These are phyloP conservation scores for Phoma sp. DNA, from an alignment of 2,329 filamentous ascomycete species.

Conservation along the genomic window DNA sequence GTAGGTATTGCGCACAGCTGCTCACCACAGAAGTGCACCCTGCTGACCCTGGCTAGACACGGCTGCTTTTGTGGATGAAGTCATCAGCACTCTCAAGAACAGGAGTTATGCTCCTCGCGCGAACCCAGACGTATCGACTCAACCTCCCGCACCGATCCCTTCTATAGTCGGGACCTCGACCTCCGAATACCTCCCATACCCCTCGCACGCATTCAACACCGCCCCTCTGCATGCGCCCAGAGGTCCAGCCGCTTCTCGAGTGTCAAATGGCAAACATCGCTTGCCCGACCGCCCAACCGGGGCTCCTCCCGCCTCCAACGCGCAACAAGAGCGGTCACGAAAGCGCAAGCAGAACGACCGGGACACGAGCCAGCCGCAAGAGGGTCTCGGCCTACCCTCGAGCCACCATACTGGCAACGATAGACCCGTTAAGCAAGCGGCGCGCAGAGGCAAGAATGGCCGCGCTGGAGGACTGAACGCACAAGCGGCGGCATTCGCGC, in stretches of 20 bases:
- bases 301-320: background rate
- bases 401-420: conserved; percentile 38
- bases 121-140: conserved; percentile 25
- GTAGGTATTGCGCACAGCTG: conserved; percentile 49
- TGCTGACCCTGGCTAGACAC: conserved; percentile 55
- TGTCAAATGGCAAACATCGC: conserved; percentile 16
- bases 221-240: conserved; percentile 33
- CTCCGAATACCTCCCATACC: conserved; percentile 26
- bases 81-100: conserved; percentile 69
- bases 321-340: conserved; percentile 42
- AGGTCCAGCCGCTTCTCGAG: conserved; percentile 29
- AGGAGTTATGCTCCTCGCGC: conserved; percentile 53
- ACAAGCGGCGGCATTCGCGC: conserved; percentile 17
- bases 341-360: conserved; percentile 66
- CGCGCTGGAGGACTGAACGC: conserved; percentile 11
- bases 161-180: conserved; percentile 32
- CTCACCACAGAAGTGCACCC: background rate
- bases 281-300: conserved; percentile 22
- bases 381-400: conserved; percentile 51
- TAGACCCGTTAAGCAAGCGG: conserved; percentile 63
- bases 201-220: conserved; percentile 24
- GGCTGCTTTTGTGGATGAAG: conserved; percentile 70
- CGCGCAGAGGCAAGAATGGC: conserved; percentile 53
- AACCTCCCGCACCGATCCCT: conserved; percentile 31
- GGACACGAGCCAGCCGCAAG: conserved; percentile 52